phyloP scores from a whole-genome alignment of 306 rosid species.

The Malus orientalis region DNA sequence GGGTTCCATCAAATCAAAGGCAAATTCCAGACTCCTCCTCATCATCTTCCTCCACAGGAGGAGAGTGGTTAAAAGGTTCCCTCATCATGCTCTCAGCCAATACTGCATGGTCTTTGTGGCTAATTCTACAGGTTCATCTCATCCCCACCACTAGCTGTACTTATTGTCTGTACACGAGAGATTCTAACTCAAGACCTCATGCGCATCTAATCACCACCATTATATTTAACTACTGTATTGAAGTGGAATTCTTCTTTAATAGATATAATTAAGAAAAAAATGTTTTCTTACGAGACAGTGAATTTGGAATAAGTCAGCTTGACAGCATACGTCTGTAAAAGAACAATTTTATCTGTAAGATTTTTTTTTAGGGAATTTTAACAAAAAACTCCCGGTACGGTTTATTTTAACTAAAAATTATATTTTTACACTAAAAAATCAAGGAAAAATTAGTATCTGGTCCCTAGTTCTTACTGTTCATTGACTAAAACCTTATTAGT shows the following conservation, averaged over 20 bases:
- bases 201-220: not conserved
- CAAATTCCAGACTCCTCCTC: conserved; percentile 13
- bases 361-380: not conserved
- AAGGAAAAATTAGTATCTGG: too few relatives aligned
- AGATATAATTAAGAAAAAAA: not conserved
- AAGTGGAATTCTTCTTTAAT: not conserved
- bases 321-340: not conserved
- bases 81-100: conserved; percentile 80
- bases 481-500: too few relatives aligned
- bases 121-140: conserved; percentile 62
- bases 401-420: rapidly evolving
- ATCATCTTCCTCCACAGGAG: conserved; percentile 14
- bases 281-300: not conserved
- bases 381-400: rapidly evolving
- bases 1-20: conserved; percentile 21
- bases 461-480: too few relatives aligned
- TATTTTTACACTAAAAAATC: too few relatives aligned
- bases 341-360: not conserved
- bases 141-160: not conserved
- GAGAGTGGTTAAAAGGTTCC: conserved; percentile 51
- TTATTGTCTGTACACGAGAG: not conserved
- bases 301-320: too few relatives aligned
- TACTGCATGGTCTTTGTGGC: conserved; percentile 76
- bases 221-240: not conserved
- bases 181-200: not conserved